phyloP scores from a whole-genome alignment of 2,329 filamentous ascomycete species.

The Metarhizium humberi region DNA sequence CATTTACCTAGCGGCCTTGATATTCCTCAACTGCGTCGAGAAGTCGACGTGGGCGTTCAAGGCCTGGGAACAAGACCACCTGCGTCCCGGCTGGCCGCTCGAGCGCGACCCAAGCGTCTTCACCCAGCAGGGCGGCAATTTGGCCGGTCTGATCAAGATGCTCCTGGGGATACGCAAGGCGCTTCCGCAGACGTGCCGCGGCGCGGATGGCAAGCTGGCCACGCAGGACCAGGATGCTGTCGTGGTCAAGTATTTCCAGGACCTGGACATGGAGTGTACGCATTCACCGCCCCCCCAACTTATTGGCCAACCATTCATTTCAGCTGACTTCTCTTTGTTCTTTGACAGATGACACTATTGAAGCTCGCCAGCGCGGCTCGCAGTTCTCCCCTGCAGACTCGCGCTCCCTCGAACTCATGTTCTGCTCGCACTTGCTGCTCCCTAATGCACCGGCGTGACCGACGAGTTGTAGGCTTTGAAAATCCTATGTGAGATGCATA shows the following conservation, averaged over 20 bases:
- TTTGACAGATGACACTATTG: slow-evolving; percentile 22
- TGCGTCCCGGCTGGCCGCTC: slow-evolving; percentile 52
- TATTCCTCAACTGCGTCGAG: slow-evolving; percentile 57
- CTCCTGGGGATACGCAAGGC: slow-evolving; percentile 51
- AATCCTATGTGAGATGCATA: slow-evolving; percentile 15
- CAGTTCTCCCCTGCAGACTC: slow-evolving; percentile 41
- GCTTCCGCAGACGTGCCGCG: slow-evolving; percentile 41
- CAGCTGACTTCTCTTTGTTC: background rate
- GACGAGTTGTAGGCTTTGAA: background rate
- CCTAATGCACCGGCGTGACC: slow-evolving; percentile 18
- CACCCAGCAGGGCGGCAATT: slow-evolving; percentile 47
- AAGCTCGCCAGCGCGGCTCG: slow-evolving; percentile 38
- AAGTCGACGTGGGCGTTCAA: slow-evolving; percentile 63
- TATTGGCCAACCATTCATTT: background rate
- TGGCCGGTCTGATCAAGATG: slow-evolving; percentile 52
- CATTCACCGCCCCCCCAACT: background rate
- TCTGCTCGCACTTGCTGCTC: slow-evolving; percentile 38
- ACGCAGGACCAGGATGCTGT: slow-evolving; percentile 36
- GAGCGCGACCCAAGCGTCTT: slow-evolving; percentile 46
- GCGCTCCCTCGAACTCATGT: slow-evolving; percentile 40
- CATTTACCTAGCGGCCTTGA: slow-evolving; percentile 51
- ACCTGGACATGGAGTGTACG: slow-evolving; percentile 46
- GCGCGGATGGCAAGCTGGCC: slow-evolving; percentile 37
- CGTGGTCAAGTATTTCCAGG: slow-evolving; percentile 43
- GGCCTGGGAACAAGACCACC: slow-evolving; percentile 54